These are phyloP conservation scores for Penicillium fuscoglaucum DNA, from an alignment of 2,329 filamentous ascomycete species.

Conservation along the genomic window DNA sequence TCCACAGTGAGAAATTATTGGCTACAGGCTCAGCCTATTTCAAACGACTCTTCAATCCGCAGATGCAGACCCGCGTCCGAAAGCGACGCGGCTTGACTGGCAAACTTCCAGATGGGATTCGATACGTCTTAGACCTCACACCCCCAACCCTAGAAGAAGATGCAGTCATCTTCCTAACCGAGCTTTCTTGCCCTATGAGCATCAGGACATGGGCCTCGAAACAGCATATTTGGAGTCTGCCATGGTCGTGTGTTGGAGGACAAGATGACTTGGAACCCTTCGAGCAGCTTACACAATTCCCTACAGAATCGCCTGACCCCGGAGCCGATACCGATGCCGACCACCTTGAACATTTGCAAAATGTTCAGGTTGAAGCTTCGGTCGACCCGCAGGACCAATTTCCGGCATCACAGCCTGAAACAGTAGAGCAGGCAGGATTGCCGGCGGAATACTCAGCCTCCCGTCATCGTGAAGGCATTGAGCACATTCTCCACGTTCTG, in stretches of 20 bases:
- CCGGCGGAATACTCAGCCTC: constrained; percentile 62
- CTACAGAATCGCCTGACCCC: neutral
- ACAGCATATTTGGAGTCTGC: constrained; percentile 40
- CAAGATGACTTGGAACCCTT: constrained; percentile 45
- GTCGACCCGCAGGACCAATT: neutral
- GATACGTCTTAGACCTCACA: constrained; percentile 64
- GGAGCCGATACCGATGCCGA: neutral
- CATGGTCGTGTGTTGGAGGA: constrained; percentile 47
- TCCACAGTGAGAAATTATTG: constrained; percentile 37
- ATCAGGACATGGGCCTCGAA: constrained; percentile 58
- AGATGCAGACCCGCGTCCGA: constrained; percentile 28
- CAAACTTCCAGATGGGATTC: constrained; percentile 46
- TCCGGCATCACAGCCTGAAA: neutral
- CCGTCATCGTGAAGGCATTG: constrained; percentile 64
- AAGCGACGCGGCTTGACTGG: constrained; percentile 33
- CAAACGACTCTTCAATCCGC: constrained; percentile 31
- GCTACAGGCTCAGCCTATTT: constrained; percentile 34
- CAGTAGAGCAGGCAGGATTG: constrained; percentile 12
- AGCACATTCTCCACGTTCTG: constrained; percentile 61
- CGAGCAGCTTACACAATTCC: neutral
- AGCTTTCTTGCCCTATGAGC: constrained; percentile 58
- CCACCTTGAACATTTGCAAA: neutral
- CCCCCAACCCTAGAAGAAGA: constrained; percentile 64
- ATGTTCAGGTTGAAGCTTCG: neutral
- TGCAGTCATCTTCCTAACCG: constrained; percentile 58